Conservation (phyloP, 805 yeast species). For the Saccharomycopsis synnaedendra region DNA sequence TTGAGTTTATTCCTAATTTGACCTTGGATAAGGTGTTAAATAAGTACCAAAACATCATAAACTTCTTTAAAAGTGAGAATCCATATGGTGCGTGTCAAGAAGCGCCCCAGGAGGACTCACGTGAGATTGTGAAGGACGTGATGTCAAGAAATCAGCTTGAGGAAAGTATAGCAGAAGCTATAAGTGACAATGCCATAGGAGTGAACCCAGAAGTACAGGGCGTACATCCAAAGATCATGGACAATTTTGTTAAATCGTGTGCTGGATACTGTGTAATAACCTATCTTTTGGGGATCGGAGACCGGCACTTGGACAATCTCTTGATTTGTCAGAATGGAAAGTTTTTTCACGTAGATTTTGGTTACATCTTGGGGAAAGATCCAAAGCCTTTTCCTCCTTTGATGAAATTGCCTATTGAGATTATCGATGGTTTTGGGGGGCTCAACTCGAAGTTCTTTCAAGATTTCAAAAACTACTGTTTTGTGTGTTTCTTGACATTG, state of each 20-base stretch:
- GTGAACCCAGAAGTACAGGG: constrained; percentile 21
- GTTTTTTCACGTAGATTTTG: constrained; percentile 97
- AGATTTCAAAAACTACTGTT: constrained; percentile 84
- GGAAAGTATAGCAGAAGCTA: constrained; percentile 8
- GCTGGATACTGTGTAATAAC: constrained; percentile 98
- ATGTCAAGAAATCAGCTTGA: neutral
- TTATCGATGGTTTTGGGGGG: constrained; percentile 98
- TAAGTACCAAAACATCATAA: constrained; percentile 64
- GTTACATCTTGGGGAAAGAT: constrained; percentile 91
- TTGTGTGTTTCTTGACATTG: constrained; percentile 83
- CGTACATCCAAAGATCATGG: constrained; percentile 63
- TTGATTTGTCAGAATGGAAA: constrained; percentile 73
- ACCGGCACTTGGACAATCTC: constrained; percentile 87
- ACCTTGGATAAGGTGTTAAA: constrained; percentile 73
- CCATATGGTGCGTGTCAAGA: constrained; percentile 26
- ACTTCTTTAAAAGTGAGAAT: constrained; percentile 55
- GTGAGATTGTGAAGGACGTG: neutral
- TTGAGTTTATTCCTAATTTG: constrained; percentile 89
- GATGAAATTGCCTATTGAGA: constrained; percentile 95
- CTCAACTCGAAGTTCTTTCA: constrained; percentile 73
- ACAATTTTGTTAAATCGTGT: constrained; percentile 85
- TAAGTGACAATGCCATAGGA: constrained; percentile 13
- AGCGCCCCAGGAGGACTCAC: constrained; percentile 22
- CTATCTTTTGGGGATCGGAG: constrained; percentile 91
- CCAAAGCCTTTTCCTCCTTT: constrained; percentile 98